Percentiles rank a stretch among this genome's conserved stretches.
Conservation (phyloP, 257 asterid genomes). For the Buddleja alternifolia region DNA sequence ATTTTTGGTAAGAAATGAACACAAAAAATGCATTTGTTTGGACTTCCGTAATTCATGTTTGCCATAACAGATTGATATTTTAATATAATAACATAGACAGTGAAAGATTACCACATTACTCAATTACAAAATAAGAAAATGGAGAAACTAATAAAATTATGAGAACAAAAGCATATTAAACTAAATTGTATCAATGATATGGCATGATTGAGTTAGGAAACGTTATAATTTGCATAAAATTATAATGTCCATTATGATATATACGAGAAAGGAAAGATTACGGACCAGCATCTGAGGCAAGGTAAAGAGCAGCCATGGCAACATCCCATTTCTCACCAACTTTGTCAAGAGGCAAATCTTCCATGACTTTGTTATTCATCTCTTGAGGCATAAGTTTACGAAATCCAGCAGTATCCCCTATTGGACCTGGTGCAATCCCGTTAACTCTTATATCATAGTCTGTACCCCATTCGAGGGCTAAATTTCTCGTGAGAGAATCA, state of each 20-base stretch:
- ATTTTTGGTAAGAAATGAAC: no score
- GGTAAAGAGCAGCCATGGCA: constrained; percentile 89
- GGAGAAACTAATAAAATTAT: neutral
- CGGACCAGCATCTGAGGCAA: constrained; percentile 87
- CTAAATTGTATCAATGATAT: no score
- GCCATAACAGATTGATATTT: no score
- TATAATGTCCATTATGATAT: neutral
- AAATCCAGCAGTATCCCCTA: constrained; percentile 77
- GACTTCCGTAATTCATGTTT: no score
- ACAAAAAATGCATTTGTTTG: no score
- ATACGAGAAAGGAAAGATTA: constrained; percentile 24
- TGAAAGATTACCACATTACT: no score
- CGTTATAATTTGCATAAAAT: neutral
- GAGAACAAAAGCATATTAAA: no score
- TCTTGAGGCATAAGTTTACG: constrained; percentile 75
- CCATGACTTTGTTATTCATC: constrained; percentile 44
- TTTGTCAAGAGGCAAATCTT: constrained; percentile 57
- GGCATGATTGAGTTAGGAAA: neutral
- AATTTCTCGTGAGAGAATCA: constrained; percentile 78
- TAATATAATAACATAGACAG: no score
- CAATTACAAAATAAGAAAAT: no score
- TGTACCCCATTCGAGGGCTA: constrained; percentile 93
- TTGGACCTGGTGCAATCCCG: constrained; percentile 93
- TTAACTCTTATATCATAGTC: constrained; percentile 83
- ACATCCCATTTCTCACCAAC: constrained; percentile 93